These are phyloP conservation scores for Penicillium brasilianum DNA, from an alignment of 2,329 filamentous ascomycete genomes.

Conservation along the genomic window DNA sequence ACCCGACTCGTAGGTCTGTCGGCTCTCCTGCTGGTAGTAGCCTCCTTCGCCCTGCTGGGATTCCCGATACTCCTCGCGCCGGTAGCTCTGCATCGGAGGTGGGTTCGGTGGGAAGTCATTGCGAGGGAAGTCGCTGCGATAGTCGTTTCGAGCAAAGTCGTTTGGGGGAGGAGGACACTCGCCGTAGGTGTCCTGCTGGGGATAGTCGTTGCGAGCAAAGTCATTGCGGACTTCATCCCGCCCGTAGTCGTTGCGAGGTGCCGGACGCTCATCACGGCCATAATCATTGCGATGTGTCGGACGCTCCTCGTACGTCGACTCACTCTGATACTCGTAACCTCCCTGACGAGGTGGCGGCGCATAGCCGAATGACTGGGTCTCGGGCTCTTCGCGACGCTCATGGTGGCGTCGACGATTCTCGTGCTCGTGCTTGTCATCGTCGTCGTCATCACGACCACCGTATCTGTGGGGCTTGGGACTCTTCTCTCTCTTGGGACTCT, in stretches of 20 bases:
- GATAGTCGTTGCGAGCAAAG: constrained; percentile 10
- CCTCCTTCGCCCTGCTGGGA: constrained; percentile 18
- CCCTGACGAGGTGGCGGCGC: constrained; percentile 8
- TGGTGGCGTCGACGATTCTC: constrained; percentile 10
- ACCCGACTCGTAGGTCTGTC: constrained; percentile 23
- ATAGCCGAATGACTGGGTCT: constrained; percentile 20
- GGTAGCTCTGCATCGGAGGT: constrained; percentile 20
- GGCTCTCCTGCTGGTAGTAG: constrained; percentile 27
- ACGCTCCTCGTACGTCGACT: constrained; percentile 22
- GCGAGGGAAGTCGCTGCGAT: constrained; percentile 13
- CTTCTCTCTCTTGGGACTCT: constrained; percentile 9
- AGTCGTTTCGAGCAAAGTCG: constrained; percentile 2
- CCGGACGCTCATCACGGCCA: neutral
- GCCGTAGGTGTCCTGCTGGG: constrained; percentile 17
- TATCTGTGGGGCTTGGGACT: constrained; percentile 17
- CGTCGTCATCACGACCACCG: constrained; percentile 3
- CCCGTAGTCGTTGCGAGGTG: constrained; percentile 12
- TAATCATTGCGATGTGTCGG: constrained; percentile 5
- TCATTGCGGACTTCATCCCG: constrained; percentile 1
- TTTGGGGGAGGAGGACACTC: constrained; percentile 17
- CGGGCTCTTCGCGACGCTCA: constrained; percentile 21
- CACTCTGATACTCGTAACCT: constrained; percentile 26
- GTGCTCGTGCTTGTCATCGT: constrained; percentile 15
- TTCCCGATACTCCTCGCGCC: constrained; percentile 25
- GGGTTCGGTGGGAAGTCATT: constrained; percentile 17